Evolutionary conservation across 108 stramenopile genomes (phyloP).

Genomic region (Chaetoceros tenuissimus): DNA sequence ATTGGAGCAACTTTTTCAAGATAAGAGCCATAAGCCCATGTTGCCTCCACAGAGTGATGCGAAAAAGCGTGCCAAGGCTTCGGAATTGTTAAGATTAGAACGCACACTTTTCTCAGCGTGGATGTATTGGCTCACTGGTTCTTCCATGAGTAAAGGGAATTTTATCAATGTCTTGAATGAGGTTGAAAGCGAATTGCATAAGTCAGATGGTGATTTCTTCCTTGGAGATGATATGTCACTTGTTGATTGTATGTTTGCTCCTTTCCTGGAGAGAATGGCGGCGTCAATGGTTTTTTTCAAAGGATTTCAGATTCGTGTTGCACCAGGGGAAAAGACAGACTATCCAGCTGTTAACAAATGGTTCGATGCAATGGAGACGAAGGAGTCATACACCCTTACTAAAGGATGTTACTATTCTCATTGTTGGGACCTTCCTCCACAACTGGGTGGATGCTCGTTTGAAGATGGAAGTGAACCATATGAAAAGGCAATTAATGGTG

Average conservation of each 20-base stretch:
- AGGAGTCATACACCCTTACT: conserved; percentile 69
- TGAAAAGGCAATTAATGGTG: conserved; percentile 60
- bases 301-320: conserved; percentile 75
- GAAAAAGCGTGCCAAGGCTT: conserved; percentile 25
- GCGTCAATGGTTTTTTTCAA: conserved; percentile 86
- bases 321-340: conserved; percentile 32
- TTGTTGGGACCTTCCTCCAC: conserved; percentile 92
- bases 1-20: conserved; percentile 53
- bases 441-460: conserved; percentile 79
- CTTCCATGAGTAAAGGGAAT: conserved; percentile 16
- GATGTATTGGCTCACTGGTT: conserved; percentile 81
- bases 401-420: conserved; percentile 90
- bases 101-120: conserved; percentile 74
- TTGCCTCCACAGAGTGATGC: conserved; percentile 9
- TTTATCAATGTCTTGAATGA: conserved; percentile 49
- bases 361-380: conserved; percentile 91
- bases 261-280: conserved; percentile 85
- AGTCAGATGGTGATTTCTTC: conserved; percentile 70
- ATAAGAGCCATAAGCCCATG: conserved; percentile 31
- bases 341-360: conserved; percentile 77
- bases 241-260: conserved; percentile 78
- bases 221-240: conserved; percentile 57
- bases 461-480: conserved; percentile 54
- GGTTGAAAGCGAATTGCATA: conserved; percentile 57
- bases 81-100: conserved; percentile 68